Conservation (phyloP, 148 eudicot species). For the Limonium bicolor region DNA sequence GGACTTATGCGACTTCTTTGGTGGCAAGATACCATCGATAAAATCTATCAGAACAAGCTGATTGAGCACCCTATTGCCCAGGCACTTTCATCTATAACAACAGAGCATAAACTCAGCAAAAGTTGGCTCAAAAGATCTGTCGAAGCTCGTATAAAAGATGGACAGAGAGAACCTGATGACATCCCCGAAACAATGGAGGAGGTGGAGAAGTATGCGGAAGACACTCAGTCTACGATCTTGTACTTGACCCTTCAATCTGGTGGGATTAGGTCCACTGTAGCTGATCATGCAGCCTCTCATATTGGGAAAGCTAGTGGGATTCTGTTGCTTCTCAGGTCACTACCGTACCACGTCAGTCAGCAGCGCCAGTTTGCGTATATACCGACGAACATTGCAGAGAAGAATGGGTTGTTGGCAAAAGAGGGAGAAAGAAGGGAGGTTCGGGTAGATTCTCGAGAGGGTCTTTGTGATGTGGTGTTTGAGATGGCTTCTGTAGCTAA, state of each 20-base stretch:
- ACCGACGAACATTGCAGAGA: constrained; percentile 57
- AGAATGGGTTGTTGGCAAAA: constrained; percentile 41
- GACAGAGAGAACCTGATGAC: constrained; percentile 47
- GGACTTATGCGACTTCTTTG: constrained; percentile 92
- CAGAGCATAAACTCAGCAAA: constrained; percentile 58
- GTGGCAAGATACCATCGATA: constrained; percentile 90
- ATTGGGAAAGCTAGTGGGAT: constrained; percentile 90
- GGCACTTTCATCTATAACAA: constrained; percentile 51
- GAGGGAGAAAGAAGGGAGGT: constrained; percentile 32
- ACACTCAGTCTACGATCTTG: constrained; percentile 66
- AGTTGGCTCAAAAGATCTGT: constrained; percentile 75
- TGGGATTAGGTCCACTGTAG: constrained; percentile 65
- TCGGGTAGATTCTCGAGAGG: constrained; percentile 45
- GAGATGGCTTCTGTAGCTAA: constrained; percentile 90
- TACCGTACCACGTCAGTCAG: constrained; percentile 69
- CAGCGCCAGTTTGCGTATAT: constrained; percentile 52
- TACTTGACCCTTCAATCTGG: constrained; percentile 78
- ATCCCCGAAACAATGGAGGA: constrained; percentile 42
- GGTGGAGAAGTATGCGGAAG: constrained; percentile 68
- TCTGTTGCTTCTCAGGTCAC: constrained; percentile 56
- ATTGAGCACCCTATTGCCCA: constrained; percentile 86
- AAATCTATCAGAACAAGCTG: constrained; percentile 48
- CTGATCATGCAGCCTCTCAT: constrained; percentile 98
- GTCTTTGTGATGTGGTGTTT: constrained; percentile 53
- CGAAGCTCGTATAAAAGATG: constrained; percentile 81